Evolutionary conservation across 768 basidiomycete genomes (phyloP), one percentile per base, ranked within the genome.

Genomic region (Agaricus bisporus): DNA sequence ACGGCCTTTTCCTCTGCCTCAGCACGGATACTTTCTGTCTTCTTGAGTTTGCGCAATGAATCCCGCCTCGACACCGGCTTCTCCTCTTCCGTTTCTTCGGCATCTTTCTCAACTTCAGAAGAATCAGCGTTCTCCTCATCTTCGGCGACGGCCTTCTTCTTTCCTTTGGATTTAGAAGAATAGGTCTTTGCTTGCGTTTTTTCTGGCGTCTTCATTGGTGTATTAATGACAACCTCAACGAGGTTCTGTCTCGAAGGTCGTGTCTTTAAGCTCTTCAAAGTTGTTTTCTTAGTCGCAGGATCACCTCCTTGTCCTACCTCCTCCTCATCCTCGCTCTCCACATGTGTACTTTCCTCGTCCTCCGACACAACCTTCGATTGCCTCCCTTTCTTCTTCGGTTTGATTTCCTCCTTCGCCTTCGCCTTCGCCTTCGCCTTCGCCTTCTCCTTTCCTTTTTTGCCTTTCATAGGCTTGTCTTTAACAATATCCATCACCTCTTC

Each of bases 21-120:
- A 3, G 61, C 64, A 25, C 58, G 63, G 8, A 71, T 54, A 39
- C 69, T 71, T 22, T 67, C 67, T 15, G 60, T 63, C 25, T 51
- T 57, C 29, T 49, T 38, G 18, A 52, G 9, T 28, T 20, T 25
- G 5, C 43, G 42, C 7, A 46, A 11, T 9, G 38, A 26, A 22
- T 22, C 10, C 10, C 28, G 49, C 9, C 35, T 20, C n/a, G 50
- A 18, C 18, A 32, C 4, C 5, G 36, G 46, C 35, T 17, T 17
- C 17, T 47, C 38, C 48, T 22, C 18, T 29, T 46, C 43, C 15
- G 51, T 42, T 3, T 18, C n/a, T 35, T 36, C 32, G 7, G 14
- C 46, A 35, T 4, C 29, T 20, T 20, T 9, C 6, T 43, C 38
- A 39, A 8, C 20, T 20, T 26, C 42, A 22, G 25, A 20, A 43